Conservation (phyloP, 805 yeast genomes). For the Cyberlindnera veronae region DNA sequence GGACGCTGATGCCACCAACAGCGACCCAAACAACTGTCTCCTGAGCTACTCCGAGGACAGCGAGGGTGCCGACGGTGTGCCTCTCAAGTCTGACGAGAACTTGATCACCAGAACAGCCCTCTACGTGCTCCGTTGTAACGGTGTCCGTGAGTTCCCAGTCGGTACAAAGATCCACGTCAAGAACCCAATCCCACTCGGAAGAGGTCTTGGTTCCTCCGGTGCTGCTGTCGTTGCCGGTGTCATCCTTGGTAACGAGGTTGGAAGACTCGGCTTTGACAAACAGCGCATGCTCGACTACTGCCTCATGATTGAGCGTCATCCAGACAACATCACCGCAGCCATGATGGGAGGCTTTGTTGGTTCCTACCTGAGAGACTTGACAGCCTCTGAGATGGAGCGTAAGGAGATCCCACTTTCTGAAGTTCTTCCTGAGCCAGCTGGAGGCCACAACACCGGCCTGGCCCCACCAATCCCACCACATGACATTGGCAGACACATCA, state of each 20-base stretch:
- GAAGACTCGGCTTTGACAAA: conserved; percentile 66
- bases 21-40: conserved; percentile 65
- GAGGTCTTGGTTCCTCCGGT: conserved; percentile 97
- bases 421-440: conserved; percentile 75
- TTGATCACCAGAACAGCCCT: conserved; percentile 91
- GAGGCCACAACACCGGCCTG: conserved; percentile 64
- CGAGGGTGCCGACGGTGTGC: conserved; percentile 80
- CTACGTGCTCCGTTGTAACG: conserved; percentile 84
- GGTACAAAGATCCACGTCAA: conserved; percentile 79
- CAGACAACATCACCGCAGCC: conserved; percentile 97
- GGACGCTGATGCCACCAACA: conserved; percentile 41
- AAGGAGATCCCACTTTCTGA: conserved; percentile 83
- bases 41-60: conserved; percentile 64
- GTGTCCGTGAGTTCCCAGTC: conserved; percentile 67
- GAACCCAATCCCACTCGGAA: conserved; percentile 93
- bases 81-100: conserved; percentile 72
- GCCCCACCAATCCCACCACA: conserved; percentile 81
- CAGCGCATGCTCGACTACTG: conserved; percentile 90
- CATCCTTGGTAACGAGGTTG: conserved; percentile 81
- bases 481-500: conserved; percentile 83
- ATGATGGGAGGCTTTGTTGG: conserved; percentile 99
- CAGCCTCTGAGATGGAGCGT: conserved; percentile 64
- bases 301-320: conserved; percentile 96
- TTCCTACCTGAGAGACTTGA: conserved; percentile 79
- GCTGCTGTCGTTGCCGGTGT: conserved; percentile 99